Base-by-base conservation (phyloP, 2,329 filamentous ascomycete species). In the Aspergillus ochraceus region DNA sequence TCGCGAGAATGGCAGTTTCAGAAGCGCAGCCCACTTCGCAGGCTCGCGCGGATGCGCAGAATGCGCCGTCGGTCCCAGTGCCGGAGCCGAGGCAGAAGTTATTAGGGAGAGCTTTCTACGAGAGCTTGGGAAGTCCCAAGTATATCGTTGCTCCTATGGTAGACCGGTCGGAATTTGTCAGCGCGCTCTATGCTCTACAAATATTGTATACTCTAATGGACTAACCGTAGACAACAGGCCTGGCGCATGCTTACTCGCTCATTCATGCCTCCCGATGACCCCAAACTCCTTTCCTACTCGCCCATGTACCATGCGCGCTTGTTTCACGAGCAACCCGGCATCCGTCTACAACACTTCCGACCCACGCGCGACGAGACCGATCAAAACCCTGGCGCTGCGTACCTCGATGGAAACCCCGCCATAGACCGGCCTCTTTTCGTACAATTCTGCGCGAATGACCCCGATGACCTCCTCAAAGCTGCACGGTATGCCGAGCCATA, bases 161-260 rank as follows among this genome's bases (percentile, higher is more conserved):
- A 22, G 94, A 99, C 72, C 91, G 97, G 76, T 97, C 92, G 32
- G 95, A 99, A 81, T 97, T 98, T 80, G 93, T 97, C 81, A 66
- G 89, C 81, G 14, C 30, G 20, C 11, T 49, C n/a, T 9, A 30
- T 32, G 10, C 29, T 30, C 50, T 59, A 63, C 54, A 29, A 11
- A 9, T 30, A 12, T 29, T 36, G 14, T 53, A 32, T 20, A 6
- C 4, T 19, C n/a, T n/a, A 14, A 19, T n/a, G 63, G 22, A 45
- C 32, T 49, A 10, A 49, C 54, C 64, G 65, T 63, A 62, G 39
- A 49, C 54, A 52, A 39, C 36, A 97, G 93, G 95, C 94, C 69
- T 99, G 95, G 95, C 90, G 95, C 68, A 89, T 97, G 84, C 88
- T 99, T 66, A 91, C 91, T n/a, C 88, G 95, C 67, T 97, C 93